phyloP scores from a whole-genome alignment of 495 filamentous ascomycete genomes.

The Poronia punctata region DNA sequence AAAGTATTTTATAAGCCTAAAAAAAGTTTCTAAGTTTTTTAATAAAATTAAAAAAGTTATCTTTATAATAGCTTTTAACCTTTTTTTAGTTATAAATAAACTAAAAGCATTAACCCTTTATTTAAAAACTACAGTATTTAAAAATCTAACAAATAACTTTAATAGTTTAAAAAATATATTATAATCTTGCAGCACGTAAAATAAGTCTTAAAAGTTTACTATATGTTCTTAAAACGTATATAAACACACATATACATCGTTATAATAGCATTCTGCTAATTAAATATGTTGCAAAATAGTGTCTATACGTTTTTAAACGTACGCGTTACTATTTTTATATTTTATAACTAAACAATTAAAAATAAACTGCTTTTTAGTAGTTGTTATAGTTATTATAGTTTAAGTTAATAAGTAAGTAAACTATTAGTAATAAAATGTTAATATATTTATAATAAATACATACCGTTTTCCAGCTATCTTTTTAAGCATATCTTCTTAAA shows the following conservation, averaged over 20 bases:
- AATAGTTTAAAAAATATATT: slow-evolving; percentile 4
- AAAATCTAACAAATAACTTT: slow-evolving; percentile 3
- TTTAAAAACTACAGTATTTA: background rate
- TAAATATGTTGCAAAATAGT: background rate
- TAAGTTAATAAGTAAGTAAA: no score
- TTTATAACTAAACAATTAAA: background rate
- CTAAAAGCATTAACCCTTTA: slow-evolving; percentile 1
- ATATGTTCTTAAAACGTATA: background rate
- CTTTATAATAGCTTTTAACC: background rate
- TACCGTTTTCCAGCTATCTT: slow-evolving; percentile 2
- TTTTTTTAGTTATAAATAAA: slow-evolving; percentile 2
- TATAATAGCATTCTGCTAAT: slow-evolving; percentile 1
- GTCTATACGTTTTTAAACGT: slow-evolving; percentile 5
- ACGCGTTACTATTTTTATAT: background rate
- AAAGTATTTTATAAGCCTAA: background rate
- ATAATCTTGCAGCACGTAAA: background rate
- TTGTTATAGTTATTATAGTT: no score
- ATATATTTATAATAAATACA: background rate
- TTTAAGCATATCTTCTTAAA: slow-evolving; percentile 1
- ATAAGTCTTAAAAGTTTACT: background rate
- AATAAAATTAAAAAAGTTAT: background rate
- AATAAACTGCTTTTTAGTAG: background rate
- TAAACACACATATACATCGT: slow-evolving; percentile 1
- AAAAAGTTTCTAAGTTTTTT: slow-evolving; percentile 4
- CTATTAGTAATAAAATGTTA: no score